A percentile compares a stretch with the other conserved stretches of the same genome.
phyloP scores from a whole-genome alignment of 2,329 filamentous ascomycete genomes.

The Fusarium goolgardi region DNA sequence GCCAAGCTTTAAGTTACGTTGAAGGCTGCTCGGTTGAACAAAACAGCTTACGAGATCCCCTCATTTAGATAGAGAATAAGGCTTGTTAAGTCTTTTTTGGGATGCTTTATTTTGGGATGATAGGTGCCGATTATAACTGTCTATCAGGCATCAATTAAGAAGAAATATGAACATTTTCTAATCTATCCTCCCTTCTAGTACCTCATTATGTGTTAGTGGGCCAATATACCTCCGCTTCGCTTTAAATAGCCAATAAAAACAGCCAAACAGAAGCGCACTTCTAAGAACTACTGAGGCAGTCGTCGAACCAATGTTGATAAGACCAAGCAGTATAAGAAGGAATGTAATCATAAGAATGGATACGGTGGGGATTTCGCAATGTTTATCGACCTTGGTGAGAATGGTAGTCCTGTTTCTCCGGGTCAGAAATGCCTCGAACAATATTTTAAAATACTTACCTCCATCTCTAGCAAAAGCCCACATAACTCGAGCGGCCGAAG shows the following conservation, averaged over 20 bases:
- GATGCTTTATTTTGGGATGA: too few species aligned
- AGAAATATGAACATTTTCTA: not conserved
- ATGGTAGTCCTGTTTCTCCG: conserved; percentile 19
- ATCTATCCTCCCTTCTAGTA: not conserved
- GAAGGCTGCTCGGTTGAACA: too few species aligned
- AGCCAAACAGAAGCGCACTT: conserved; percentile 25
- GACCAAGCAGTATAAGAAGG: conserved; percentile 32
- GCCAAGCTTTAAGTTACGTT: too few species aligned
- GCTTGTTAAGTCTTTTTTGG: too few species aligned
- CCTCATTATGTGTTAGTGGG: not conserved
- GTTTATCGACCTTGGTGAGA: conserved; percentile 22
- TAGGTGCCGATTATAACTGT: too few species aligned
- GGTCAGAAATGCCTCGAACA: not conserved
- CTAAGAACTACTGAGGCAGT: conserved; percentile 37
- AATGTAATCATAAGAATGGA: conserved; percentile 12
- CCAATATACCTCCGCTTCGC: conserved; percentile 31
- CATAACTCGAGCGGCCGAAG: conserved; percentile 33
- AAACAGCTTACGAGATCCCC: too few species aligned
- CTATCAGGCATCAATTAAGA: not conserved
- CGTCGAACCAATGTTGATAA: conserved; percentile 41
- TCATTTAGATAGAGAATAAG: too few species aligned
- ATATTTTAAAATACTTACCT: not conserved
- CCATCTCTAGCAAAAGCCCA: conserved; percentile 40
- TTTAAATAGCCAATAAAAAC: conserved; percentile 32
- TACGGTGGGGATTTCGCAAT: conserved; percentile 20